Base-by-base conservation (phyloP, 306 rosid species). In the Pyrus betulifolia region DNA sequence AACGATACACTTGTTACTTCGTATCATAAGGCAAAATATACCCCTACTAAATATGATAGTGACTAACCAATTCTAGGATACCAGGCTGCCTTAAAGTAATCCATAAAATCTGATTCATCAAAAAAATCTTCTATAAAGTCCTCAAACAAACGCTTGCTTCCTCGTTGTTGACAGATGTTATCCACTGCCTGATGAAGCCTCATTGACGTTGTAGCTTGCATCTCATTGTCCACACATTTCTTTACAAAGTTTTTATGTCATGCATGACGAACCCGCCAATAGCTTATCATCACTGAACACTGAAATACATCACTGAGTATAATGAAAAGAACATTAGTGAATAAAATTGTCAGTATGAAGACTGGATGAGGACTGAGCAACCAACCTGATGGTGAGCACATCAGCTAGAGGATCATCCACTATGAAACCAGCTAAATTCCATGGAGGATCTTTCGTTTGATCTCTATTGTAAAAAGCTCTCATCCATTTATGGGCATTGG, bases 71-170 rank as follows among this genome's bases (percentile, higher is more conserved):
- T 74, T 85, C 93, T 89, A 21, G 97, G 94, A 87, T 82, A 80
- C 98, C 97, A 91, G 21, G 88, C 85, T 46, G 97, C 90, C 93
- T 85, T 91, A 80, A 90, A 91, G 86, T 94, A 94, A 79, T 91
- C 97, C 89, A 87, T 74, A 74, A 91, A 94, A 52, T 85, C 84
- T 66, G 87, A 76, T 67, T 90, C 89, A 59, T 93, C 93, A 67
- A 90, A 67, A 72, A 90, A 87, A 80, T 94, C 96, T 79, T 89
- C 86, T 79, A 87, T 78, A 63, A 91, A 83, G 84, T 84, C 89
- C 82, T 86, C 95, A 82, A 85, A 89, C 78, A 90, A 88, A 70
- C 76, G 70, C 69, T 80, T 46, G 0, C 77, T 80, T 77, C 86
- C 97, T 76, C 79, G 87, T 74, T 64, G 81, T 54, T 52, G 76